Base-by-base conservation (phyloP, 306 rosid genomes). In the Acmispon strigosus region DNA sequence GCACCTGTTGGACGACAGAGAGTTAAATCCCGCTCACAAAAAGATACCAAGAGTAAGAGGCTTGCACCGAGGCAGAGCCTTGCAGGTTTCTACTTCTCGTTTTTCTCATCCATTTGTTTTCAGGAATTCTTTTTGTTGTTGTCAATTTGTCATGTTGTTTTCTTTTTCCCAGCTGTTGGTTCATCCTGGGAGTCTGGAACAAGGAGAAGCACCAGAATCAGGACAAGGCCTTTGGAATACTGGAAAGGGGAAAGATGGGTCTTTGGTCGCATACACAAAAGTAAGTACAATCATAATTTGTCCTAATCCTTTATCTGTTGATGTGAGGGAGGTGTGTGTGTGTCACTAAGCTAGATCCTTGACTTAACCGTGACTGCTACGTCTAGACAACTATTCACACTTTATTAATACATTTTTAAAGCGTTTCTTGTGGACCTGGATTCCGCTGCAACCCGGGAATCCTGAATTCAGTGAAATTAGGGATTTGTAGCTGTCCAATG, bases 181-280 rank as follows among this genome's bases (percentile, higher is more conserved):
- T 82, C 43, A 39, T 39, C 43, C 0, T 39, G 43, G 43, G 3
- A 8, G 11, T 39, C 43, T 8, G 43, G 43, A 9, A 7, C 3
- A 8, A 8, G 43, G 43, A 39, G 43, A 39, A 39, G 43, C 43
- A 39, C 43, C 43, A 8, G 43, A 2, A 9, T 39, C 43, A 39
- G 43, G 43, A 39, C 88, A 52, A 87, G 91, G 86, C 98, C 96
- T 22, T 81, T 92, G 87, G 93, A 92, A 82, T 86, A 62, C 55
- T 92, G 98, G 98, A 92, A 83, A 77, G 96, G 98, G 47, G 98
- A 88, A 84, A 82, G 90, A 72, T 58, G 60, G 11, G 43, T 39
- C 11, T 8, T 0, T 8, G 43, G 11, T 39, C 43, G 43, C 7
- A 42, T 90, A 50, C 96, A 92, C 32, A 29, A 82, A 50, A 86